Conservation (phyloP, 2,329 filamentous ascomycete genomes). For the Talaromyces atroroseus region DNA sequence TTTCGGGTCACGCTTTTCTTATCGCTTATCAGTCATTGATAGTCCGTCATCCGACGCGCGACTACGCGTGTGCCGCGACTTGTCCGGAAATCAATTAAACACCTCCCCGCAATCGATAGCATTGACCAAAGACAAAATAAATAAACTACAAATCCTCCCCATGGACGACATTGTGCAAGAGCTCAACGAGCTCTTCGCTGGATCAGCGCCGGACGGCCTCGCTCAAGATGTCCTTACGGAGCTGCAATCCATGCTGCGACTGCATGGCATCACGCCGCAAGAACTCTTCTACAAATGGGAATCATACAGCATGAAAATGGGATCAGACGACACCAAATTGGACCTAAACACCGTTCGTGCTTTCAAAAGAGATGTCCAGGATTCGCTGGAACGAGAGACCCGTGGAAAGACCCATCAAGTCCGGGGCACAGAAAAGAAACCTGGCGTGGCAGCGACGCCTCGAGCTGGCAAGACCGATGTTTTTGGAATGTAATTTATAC, state of each 20-base stretch:
- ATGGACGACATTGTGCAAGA: conserved; percentile 51
- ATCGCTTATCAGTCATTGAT: conserved; percentile 4
- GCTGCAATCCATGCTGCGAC: conserved; percentile 75
- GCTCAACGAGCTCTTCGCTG: conserved; percentile 56
- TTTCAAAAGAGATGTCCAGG: conserved; percentile 83
- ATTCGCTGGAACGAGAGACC: conserved; percentile 71
- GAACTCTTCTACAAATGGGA: conserved; percentile 99
- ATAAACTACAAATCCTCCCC: neutral
- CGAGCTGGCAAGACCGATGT: conserved; percentile 63
- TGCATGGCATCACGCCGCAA: conserved; percentile 74
- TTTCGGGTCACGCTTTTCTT: neutral
- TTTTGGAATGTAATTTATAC: conserved; percentile 65
- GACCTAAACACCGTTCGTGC: conserved; percentile 66
- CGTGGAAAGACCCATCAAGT: conserved; percentile 58
- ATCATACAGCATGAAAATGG: conserved; percentile 93
- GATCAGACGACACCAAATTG: conserved; percentile 67
- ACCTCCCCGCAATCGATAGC: neutral
- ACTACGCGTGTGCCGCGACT: conserved; percentile 11
- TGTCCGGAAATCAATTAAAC: conserved; percentile 6
- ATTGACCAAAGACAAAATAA: neutral
- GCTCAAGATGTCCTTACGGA: conserved; percentile 74
- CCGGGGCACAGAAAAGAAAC: conserved; percentile 59
- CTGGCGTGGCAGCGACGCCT: conserved; percentile 52
- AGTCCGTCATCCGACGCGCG: too few relatives aligned
- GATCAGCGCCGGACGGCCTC: conserved; percentile 52